Evolutionary conservation across 805 yeast genomes (phyloP).

Genomic region (Maudiozyma saulgeensis): DNA sequence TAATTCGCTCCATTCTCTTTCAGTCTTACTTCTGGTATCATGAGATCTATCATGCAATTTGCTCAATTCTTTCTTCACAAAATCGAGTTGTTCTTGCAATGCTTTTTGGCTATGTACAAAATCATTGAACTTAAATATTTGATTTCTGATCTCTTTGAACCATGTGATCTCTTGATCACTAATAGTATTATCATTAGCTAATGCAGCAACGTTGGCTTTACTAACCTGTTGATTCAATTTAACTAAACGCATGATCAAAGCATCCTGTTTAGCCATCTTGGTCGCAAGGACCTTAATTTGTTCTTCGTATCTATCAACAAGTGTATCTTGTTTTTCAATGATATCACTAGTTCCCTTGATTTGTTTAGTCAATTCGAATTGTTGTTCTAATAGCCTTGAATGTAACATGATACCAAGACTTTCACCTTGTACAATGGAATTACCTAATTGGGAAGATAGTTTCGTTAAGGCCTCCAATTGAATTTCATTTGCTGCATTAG

Average conservation of each 20-base stretch:
- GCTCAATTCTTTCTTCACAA: constrained; percentile 21
- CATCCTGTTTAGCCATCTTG: constrained; percentile 27
- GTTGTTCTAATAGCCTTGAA: constrained; percentile 32
- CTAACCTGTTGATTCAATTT: constrained; percentile 22
- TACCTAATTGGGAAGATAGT: constrained; percentile 15
- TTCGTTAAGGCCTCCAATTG: constrained; percentile 21
- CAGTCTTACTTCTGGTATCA: constrained; percentile 1
- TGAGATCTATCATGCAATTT: constrained; percentile 7
- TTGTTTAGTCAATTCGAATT: constrained; percentile 36
- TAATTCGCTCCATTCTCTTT: constrained; percentile 27
- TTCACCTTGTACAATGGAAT: constrained; percentile 19
- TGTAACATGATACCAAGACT: constrained; percentile 30
- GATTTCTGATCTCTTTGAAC: constrained; percentile 35
- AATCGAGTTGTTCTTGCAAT: constrained; percentile 22
- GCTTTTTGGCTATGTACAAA: constrained; percentile 21
- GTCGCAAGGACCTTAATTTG: constrained; percentile 12
- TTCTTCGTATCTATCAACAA: constrained; percentile 9
- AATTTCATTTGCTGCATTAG: constrained; percentile 18
- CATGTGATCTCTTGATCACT: constrained; percentile 36
- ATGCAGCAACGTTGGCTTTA: constrained; percentile 11
- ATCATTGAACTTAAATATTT: constrained; percentile 26
- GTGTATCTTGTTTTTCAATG: constrained; percentile 7
- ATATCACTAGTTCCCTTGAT: constrained; percentile 23
- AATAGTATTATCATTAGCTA: constrained; percentile 24
- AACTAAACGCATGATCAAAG: constrained; percentile 25